These are phyloP conservation scores for Phycomyces nitens DNA, from an alignment of 192 early-diverging fungal species.

Conservation along the genomic window DNA sequence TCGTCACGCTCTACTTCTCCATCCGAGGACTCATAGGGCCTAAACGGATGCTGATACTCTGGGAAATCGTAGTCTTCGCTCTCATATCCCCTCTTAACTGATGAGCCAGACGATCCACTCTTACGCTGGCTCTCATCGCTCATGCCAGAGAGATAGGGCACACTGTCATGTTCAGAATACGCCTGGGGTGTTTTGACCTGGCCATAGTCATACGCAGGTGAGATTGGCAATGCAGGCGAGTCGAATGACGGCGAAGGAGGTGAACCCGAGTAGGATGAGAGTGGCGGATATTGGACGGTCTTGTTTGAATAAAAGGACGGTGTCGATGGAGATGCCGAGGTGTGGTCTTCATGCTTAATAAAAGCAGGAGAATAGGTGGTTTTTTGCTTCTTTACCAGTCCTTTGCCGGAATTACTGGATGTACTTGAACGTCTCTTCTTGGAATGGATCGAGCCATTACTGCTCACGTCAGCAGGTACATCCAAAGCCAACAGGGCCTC, in stretches of 20 bases:
- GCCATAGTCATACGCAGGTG: background rate
- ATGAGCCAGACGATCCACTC: background rate
- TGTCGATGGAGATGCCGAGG: background rate
- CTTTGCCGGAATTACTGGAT: background rate
- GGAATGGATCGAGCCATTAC: background rate
- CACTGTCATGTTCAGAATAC: constrained; percentile 4
- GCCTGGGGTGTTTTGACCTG: background rate
- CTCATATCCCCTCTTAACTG: background rate
- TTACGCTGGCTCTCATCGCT: background rate
- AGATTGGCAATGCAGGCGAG: background rate
- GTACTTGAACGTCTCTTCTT: background rate
- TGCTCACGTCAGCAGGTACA: background rate
- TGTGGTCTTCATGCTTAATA: background rate
- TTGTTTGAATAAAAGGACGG: background rate
- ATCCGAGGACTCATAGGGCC: background rate
- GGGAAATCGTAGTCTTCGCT: constrained; percentile 1
- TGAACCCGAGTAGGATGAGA: background rate
- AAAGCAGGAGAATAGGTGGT: background rate
- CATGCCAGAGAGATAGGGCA: background rate
- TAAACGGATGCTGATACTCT: background rate
- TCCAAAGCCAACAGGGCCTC: constrained; percentile 1
- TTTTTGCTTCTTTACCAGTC: background rate
- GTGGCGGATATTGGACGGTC: background rate
- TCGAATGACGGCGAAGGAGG: background rate
- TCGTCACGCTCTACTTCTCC: constrained; percentile 1